Evolutionary conservation across 2,329 filamentous ascomycete genomes (phyloP).

Genomic region (Cladosporium sphaerospermum): DNA sequence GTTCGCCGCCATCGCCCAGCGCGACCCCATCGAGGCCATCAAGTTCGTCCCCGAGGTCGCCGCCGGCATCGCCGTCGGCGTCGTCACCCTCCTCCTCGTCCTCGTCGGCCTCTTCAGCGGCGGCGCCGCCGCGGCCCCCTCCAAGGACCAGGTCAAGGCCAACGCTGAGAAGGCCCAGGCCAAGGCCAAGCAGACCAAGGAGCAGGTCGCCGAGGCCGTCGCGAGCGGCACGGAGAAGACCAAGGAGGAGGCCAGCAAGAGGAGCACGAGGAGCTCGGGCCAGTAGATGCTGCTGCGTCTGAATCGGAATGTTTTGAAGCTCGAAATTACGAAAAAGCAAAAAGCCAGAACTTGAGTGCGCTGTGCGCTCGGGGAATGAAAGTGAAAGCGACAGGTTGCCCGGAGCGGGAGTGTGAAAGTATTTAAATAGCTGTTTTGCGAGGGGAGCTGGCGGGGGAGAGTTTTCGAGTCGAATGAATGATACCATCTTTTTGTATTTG

Average conservation of each 20-base stretch:
- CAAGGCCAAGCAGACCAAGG: conserved; percentile 57
- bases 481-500: no score
- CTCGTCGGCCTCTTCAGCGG: conserved; percentile 60
- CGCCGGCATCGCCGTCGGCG: conserved; percentile 65
- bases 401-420: no score
- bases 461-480: no score
- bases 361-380: no score
- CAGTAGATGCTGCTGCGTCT: not conserved
- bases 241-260: conserved; percentile 62
- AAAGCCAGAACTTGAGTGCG: no score
- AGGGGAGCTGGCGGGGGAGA: no score
- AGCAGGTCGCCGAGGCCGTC: conserved; percentile 61
- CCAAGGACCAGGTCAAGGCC: conserved; percentile 63
- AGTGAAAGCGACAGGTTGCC: no score
- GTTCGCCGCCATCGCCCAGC: conserved; percentile 78
- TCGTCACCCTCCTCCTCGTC: conserved; percentile 64
- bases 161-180: conserved; percentile 72
- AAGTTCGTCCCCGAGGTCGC: conserved; percentile 90
- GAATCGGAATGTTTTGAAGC: no score
- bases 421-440: no score
- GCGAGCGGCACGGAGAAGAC: conserved; percentile 63
- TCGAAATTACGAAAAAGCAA: no score
- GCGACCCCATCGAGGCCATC: conserved; percentile 75
- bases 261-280: conserved; percentile 39
- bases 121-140: conserved; percentile 53